Conservation (phyloP, 176 grass and related monocot species). For the Cymbopogon citratus region DNA sequence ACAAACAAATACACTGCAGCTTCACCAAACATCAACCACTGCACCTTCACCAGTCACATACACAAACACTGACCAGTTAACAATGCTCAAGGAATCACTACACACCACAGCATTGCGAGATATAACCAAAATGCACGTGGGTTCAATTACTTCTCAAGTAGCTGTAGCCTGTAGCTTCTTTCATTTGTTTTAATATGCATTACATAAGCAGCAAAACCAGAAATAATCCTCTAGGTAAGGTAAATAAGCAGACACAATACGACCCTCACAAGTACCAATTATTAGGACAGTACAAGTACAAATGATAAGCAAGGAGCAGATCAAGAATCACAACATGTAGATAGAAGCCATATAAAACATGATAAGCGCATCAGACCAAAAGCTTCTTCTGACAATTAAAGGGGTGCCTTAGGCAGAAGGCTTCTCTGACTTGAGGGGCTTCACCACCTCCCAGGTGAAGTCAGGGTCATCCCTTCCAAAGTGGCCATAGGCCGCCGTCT, state of each 20-base stretch:
- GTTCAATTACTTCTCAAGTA: conserved; percentile 27
- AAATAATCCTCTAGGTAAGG: conserved; percentile 24
- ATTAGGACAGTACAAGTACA: conserved; percentile 26
- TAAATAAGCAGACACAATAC: conserved; percentile 24
- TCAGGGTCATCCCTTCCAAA: conserved; percentile 40
- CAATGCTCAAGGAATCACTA: background rate
- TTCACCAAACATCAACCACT: background rate
- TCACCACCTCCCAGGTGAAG: conserved; percentile 56
- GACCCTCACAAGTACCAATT: conserved; percentile 28
- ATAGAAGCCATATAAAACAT: conserved; percentile 11
- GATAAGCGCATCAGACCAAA: conserved; percentile 1
- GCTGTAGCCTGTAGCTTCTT: background rate
- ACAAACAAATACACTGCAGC: background rate
- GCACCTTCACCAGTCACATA: background rate
- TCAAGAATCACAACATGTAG: conserved; percentile 22
- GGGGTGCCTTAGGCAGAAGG: conserved; percentile 32
- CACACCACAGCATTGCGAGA: background rate
- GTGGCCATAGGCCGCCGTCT: conserved; percentile 44
- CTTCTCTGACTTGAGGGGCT: conserved; percentile 46
- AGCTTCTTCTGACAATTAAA: conserved; percentile 17
- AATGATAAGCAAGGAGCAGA: conserved; percentile 23
- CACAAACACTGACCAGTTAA: background rate
- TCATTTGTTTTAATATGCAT: conserved; percentile 7
- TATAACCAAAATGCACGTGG: background rate
- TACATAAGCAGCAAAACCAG: conserved; percentile 23